Base-by-base conservation (phyloP, 306 rosid genomes). In the Vigna nakashimae region DNA sequence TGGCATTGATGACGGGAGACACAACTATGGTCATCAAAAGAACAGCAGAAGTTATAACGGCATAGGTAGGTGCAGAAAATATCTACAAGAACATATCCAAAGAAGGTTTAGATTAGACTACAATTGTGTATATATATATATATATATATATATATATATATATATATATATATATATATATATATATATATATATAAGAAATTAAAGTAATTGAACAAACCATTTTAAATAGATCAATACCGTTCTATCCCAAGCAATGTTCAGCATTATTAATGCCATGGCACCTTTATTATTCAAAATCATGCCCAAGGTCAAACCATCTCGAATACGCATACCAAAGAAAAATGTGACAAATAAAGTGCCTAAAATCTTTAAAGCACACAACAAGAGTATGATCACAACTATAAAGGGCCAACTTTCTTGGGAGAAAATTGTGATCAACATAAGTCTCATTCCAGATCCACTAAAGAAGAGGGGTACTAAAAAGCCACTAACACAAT, bases 221-320 rank as follows among this genome's bases (percentile, higher is more conserved):
- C 5, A 60, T 62, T 26, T 28, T 6, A 28, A 10, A 53, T 9
- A 57, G 16, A 43, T 63, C 32, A 0, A 16, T 78, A 83, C 88
- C 79, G 13, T 3, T 79, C 72, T 66, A 53, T 84, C 83, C 83
- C 85, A 76, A 22, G 74, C 86, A 18, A 17, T 45, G 57, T 79
- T 82, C 1, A 84, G 74, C 81, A 87, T 67, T 15, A 87, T 50
- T 0, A 87, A 10, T 10, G 86, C 82, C 65, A 84, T 30, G 55
- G 80, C 67, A 4, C 86, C 90, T 26, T 87, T 84, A 30, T 88
- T 84, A 50, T 84, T 87, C 20, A 82, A 42, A 46, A 87, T 66
- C 78, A 87, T 24, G n/a, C 85, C 90, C 2, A 87, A 36, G 38
- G 86, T 77, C 22, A 80, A 48, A 68, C 83, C 81, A 49, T 84